Evolutionary conservation across 2,329 filamentous ascomycete species (phyloP).

Genomic region (Pestalotiopsis sp.): DNA sequence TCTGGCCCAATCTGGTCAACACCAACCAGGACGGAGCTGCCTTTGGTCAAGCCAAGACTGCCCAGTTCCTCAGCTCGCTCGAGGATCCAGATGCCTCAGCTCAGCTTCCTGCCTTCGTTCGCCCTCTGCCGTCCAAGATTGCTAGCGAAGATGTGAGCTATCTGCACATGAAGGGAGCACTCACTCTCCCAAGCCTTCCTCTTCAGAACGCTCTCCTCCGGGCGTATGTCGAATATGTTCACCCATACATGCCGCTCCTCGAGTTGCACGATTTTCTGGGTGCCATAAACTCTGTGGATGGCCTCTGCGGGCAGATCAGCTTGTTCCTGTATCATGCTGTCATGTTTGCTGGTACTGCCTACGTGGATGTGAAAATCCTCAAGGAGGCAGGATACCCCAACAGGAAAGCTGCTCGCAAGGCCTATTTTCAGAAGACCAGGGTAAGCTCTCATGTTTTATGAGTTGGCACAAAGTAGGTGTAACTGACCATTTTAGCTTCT

Average conservation of each 20-base stretch:
- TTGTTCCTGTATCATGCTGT: conserved; percentile 89
- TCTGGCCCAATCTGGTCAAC: conserved; percentile 32
- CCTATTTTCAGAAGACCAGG: conserved; percentile 86
- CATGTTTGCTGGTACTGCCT: conserved; percentile 91
- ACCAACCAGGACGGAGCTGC: conserved; percentile 23
- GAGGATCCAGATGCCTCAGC: conserved; percentile 48
- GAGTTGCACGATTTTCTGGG: conserved; percentile 65
- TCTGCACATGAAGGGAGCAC: conserved; percentile 79
- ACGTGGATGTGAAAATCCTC: conserved; percentile 79
- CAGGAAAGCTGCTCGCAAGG: conserved; percentile 80
- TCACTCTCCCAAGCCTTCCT: conserved; percentile 69
- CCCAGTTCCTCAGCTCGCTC: conserved; percentile 48
- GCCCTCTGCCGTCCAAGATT: conserved; percentile 76
- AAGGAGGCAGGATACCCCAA: conserved; percentile 75
- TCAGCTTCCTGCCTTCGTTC: conserved; percentile 70
- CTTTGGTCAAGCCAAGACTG: conserved; percentile 40
- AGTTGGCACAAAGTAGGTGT: not conserved
- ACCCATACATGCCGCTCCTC: conserved; percentile 91
- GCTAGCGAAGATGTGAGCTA: conserved; percentile 82
- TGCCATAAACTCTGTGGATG: conserved; percentile 67
- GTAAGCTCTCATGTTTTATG: conserved; percentile 47
- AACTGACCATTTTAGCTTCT: conserved; percentile 58
- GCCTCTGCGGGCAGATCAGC: conserved; percentile 72
- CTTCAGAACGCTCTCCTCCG: conserved; percentile 82
- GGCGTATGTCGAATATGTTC: conserved; percentile 85